phyloP scores from a whole-genome alignment of 768 basidiomycete species.

The Scleroderma bovista region DNA sequence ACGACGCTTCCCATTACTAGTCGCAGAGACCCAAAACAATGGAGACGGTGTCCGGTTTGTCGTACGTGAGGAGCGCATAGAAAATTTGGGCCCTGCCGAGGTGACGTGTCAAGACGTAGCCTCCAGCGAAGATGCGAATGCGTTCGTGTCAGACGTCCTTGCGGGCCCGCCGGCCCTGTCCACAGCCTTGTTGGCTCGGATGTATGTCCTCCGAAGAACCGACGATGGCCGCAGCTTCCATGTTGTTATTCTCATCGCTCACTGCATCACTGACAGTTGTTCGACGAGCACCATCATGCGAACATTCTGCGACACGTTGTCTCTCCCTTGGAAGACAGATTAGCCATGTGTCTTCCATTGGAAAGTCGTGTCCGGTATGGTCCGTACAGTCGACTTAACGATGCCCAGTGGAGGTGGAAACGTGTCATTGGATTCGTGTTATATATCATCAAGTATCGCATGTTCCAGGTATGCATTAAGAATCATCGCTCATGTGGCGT shows the following conservation, averaged over 20 bases:
- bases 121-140: conserved; percentile 33
- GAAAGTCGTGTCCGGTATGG: conserved; percentile 33
- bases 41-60: conserved; percentile 32
- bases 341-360: conserved; percentile 36
- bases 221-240: conserved; percentile 36
- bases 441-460: conserved; percentile 23
- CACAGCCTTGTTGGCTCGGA: conserved; percentile 35
- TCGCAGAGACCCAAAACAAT: conserved; percentile 31
- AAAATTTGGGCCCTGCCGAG: conserved; percentile 28
- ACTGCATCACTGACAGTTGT: conserved; percentile 48
- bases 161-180: conserved; percentile 35
- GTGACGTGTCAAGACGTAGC: conserved; percentile 29
- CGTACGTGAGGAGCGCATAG: conserved; percentile 34
- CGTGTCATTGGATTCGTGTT: conserved; percentile 39
- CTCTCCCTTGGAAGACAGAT: conserved; percentile 28
- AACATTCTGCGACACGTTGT: conserved; percentile 39
- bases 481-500: background rate
- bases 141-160: conserved; percentile 27
- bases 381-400: conserved; percentile 19
- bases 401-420: conserved; percentile 40
- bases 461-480: conserved; percentile 28
- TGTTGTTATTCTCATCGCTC: conserved; percentile 40
- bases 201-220: conserved; percentile 36
- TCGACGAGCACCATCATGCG: conserved; percentile 38
- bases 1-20: conserved; percentile 45